These are phyloP conservation scores for Metarhizium album DNA, from an alignment of 2,329 filamentous ascomycete genomes.

Conservation along the genomic window DNA sequence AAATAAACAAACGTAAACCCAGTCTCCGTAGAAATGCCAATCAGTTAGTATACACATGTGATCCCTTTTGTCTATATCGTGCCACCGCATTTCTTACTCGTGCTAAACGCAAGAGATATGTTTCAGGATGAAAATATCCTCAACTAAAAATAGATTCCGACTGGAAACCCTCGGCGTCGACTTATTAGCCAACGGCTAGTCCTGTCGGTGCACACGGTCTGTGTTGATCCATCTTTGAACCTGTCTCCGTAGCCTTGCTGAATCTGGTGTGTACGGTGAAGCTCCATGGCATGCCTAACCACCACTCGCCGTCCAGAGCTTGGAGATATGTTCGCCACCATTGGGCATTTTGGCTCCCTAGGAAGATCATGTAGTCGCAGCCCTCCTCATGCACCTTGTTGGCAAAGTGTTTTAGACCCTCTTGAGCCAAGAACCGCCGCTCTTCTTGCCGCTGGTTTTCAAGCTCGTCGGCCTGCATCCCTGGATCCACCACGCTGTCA, in stretches of 20 bases:
- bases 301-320: slow-evolving; percentile 17
- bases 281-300: slow-evolving; percentile 17
- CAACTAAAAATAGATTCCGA: not conserved
- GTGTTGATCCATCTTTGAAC: not conserved
- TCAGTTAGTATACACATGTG: not conserved
- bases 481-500: slow-evolving; percentile 16
- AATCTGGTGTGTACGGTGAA: slow-evolving; percentile 12
- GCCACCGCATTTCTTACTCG: not conserved
- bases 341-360: slow-evolving; percentile 16
- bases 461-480: slow-evolving; percentile 14
- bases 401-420: slow-evolving; percentile 13
- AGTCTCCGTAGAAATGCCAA: not conserved
- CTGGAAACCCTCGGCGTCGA: no score
- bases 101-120: not conserved
- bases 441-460: slow-evolving; percentile 14
- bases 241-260: no score
- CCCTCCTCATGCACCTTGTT: slow-evolving; percentile 11
- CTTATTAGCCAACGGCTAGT: not conserved
- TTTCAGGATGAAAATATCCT: not conserved
- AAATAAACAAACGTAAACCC: not conserved
- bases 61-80: not conserved
- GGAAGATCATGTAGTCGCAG: slow-evolving; percentile 15
- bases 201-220: not conserved
- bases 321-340: slow-evolving; percentile 17
- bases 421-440: slow-evolving; percentile 10